These are phyloP conservation scores for Myxozyma monticola DNA, from an alignment of 805 yeast genomes.

Conservation along the genomic window DNA sequence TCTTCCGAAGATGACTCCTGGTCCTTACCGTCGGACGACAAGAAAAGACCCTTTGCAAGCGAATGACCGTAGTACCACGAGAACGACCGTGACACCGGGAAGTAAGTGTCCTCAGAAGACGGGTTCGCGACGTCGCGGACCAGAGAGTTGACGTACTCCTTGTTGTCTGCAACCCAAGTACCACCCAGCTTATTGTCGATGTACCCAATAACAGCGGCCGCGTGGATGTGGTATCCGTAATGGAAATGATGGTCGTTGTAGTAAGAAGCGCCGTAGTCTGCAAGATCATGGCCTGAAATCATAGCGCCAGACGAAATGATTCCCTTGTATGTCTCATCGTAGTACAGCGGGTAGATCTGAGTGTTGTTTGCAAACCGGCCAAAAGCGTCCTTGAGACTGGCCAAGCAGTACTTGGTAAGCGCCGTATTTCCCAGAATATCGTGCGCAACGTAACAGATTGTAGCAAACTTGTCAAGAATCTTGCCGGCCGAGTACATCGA, in stretches of 20 bases:
- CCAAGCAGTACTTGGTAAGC: slow-evolving; percentile 54
- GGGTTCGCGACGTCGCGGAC: slow-evolving; percentile 72
- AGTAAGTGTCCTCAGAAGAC: slow-evolving; percentile 49
- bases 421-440: slow-evolving; percentile 58
- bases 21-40: slow-evolving; percentile 66
- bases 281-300: slow-evolving; percentile 43
- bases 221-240: slow-evolving; percentile 78
- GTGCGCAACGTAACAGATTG: slow-evolving; percentile 71
- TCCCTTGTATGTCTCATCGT: slow-evolving; percentile 59
- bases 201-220: slow-evolving; percentile 76
- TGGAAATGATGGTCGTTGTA: slow-evolving; percentile 90
- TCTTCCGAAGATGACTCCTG: slow-evolving; percentile 75
- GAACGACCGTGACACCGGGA: slow-evolving; percentile 65
- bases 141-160: slow-evolving; percentile 59
- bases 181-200: slow-evolving; percentile 58
- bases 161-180: slow-evolving; percentile 50
- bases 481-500: slow-evolving; percentile 94
- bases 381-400: slow-evolving; percentile 65
- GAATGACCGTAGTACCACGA: slow-evolving; percentile 76
- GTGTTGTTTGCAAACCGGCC: slow-evolving; percentile 65
- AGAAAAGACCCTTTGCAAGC: slow-evolving; percentile 63
- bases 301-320: slow-evolving; percentile 50
- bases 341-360: slow-evolving; percentile 71
- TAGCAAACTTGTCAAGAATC: slow-evolving; percentile 84
- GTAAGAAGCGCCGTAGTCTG: slow-evolving; percentile 75